Evolutionary conservation across 2,329 filamentous ascomycete species (phyloP).

Genomic region (Aureobasidium musti): DNA sequence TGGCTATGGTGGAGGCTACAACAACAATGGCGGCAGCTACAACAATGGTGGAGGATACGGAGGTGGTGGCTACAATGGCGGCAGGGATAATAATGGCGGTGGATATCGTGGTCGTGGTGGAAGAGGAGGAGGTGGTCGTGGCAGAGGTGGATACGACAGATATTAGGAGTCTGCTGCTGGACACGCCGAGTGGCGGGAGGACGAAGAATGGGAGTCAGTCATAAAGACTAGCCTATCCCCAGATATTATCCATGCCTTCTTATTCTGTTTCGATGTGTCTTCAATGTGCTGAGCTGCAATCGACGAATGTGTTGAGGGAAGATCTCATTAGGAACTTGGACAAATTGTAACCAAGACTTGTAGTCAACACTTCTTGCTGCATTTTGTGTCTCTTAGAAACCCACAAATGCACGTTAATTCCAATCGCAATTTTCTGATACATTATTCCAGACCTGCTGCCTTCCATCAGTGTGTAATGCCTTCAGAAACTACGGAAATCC

Average conservation of each 20-base stretch:
- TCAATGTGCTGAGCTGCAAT: too few relatives aligned
- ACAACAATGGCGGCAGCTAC: slow-evolving; percentile 33
- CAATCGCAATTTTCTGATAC: too few relatives aligned
- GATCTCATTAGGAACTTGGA: too few relatives aligned
- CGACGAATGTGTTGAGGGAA: too few relatives aligned
- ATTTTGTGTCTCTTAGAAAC: too few relatives aligned
- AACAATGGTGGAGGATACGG: slow-evolving; percentile 30
- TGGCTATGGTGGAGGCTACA: slow-evolving; percentile 36
- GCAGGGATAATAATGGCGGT: slow-evolving; percentile 28
- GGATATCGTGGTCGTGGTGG: slow-evolving; percentile 7
- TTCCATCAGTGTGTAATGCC: too few relatives aligned
- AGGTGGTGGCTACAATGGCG: slow-evolving; percentile 32
- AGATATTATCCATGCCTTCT: too few relatives aligned
- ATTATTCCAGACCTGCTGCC: too few relatives aligned
- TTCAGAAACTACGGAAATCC: too few relatives aligned
- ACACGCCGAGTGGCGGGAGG: not conserved
- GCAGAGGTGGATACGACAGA: slow-evolving; percentile 30
- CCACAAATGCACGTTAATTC: too few relatives aligned
- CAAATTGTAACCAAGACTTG: not conserved
- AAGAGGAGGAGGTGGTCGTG: slow-evolving; percentile 27
- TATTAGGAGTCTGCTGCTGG: slow-evolving; percentile 3
- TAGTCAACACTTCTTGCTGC: not conserved
- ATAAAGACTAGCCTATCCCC: not conserved
- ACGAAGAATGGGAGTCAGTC: not conserved
- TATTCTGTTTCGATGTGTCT: not conserved